Conservation (phyloP, 1,284 basidiomycete genomes). For the Naganishia sp. region DNA sequence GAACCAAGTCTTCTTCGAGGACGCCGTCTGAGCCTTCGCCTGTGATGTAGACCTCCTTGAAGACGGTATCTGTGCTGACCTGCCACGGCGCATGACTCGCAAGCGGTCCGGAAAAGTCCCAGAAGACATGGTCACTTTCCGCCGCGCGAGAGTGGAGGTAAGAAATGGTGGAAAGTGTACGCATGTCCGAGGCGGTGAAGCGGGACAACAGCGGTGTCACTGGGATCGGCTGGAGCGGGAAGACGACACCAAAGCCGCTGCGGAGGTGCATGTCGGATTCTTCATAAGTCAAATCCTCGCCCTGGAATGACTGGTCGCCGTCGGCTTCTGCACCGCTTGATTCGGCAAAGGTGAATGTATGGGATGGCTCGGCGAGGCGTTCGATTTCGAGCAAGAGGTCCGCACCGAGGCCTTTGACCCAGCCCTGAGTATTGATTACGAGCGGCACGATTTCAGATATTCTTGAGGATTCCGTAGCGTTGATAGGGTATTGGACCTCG, state of each 20-base stretch:
- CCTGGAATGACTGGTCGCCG: conserved; percentile 29
- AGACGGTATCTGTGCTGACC: conserved; percentile 60
- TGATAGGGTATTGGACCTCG: conserved; percentile 63
- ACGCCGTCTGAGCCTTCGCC: conserved; percentile 76
- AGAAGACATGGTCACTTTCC: conserved; percentile 48
- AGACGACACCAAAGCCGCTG: conserved; percentile 30
- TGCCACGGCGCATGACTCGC: conserved; percentile 69
- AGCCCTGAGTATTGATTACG: conserved; percentile 94
- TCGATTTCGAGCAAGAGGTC: conserved; percentile 75
- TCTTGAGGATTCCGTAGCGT: conserved; percentile 36
- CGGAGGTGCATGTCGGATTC: conserved; percentile 10
- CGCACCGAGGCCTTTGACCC: conserved; percentile 90
- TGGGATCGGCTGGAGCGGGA: conserved; percentile 44
- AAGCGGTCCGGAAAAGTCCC: conserved; percentile 72
- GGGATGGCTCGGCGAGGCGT: conserved; percentile 64
- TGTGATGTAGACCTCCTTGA: conserved; percentile 66
- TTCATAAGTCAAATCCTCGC: conserved; percentile 31
- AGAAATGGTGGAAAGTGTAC: conserved; percentile 71
- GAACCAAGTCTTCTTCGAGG: conserved; percentile 63
- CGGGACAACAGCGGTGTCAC: conserved; percentile 53
- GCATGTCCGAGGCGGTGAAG: conserved; percentile 72
- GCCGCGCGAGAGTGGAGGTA: conserved; percentile 73
- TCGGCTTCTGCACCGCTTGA: conserved; percentile 21
- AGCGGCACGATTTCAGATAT: conserved; percentile 70
- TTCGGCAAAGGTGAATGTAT: conserved; percentile 62